Evolutionary conservation across 441 rosid genomes (phyloP), one percentile per base, ranked within the genome.

Genomic region (Rhodomyrtus psidioides): DNA sequence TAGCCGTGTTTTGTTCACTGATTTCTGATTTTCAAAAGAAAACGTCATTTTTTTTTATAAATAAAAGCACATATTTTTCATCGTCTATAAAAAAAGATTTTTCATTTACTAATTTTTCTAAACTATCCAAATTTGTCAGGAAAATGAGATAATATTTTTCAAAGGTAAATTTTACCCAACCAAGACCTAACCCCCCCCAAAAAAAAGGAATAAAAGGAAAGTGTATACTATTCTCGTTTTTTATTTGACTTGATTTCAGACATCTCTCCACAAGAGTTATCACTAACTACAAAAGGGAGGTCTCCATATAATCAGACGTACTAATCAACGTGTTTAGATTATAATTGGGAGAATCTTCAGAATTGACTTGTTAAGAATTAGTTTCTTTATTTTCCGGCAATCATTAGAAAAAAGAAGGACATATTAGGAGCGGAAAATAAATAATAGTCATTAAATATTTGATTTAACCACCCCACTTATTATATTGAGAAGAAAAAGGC

Each of bases 11-110:
- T 65, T 65, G 49, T 21, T 4, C 0, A 65, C 1, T 21, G 2
- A 19, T 65, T 39, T 65, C 5, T 65, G 3, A 34, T 6, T 65
- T 65, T 65, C 24, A 34, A 65, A 65, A 21, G n/a, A 65, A 39
- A 5, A 5, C 5, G 0, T 12, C 0, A 1, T 9, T 30, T 30
- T 9, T 62, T 8, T 30, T 30, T 4, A 30, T 8, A 0, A 34
- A 19, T 21, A 5, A 5, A 34, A 65, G 44, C 12, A 12, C 3
- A 2, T 2, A 1, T 34, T 65, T 62, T 62, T 6, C 10, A 2
- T 30, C 6, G 0, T 30, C 2, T 62, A 10, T 2, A 0, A 62
- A 62, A 62, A 62, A 62, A 62, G 6, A 30, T 0, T 65, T 30
- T 62, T 9, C 24, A 2, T 62, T 2, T 1, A 62, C 75, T 30